These are phyloP conservation scores for Fomitopsis betulina DNA, from an alignment of 1,284 basidiomycete genomes.

Conservation along the genomic window DNA sequence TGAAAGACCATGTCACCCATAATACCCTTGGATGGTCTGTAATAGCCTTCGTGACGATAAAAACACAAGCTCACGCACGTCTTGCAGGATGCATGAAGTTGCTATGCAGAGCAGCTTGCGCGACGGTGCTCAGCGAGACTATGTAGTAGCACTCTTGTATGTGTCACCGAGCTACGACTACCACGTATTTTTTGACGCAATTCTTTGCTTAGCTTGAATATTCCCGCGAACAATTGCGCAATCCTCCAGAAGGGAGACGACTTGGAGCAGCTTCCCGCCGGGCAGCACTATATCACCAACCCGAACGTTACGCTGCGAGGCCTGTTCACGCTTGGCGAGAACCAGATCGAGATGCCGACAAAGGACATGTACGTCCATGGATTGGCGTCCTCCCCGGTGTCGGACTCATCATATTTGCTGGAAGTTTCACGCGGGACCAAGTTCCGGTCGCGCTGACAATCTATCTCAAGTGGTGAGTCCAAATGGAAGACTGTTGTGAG, in stretches of 20 bases:
- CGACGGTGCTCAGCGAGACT: conserved; percentile 44
- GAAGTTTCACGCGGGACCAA: conserved; percentile 76
- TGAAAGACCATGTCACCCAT: conserved; percentile 61
- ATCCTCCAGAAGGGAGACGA: conserved; percentile 79
- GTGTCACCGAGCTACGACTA: conserved; percentile 17
- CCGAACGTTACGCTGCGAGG: conserved; percentile 76
- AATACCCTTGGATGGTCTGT: conserved; percentile 51
- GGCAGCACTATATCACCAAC: conserved; percentile 78
- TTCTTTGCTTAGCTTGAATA: conserved; percentile 51
- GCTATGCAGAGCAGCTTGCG: conserved; percentile 61
- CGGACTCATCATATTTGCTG: background rate
- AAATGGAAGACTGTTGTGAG: background rate
- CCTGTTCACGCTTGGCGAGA: conserved; percentile 73
- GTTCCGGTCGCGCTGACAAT: conserved; percentile 79
- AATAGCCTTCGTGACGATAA: background rate
- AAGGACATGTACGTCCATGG: conserved; percentile 63
- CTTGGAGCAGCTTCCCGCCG: conserved; percentile 68
- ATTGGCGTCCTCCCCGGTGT: background rate
- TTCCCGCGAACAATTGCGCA: conserved; percentile 80
- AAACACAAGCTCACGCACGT: background rate
- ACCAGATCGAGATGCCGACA: conserved; percentile 79
- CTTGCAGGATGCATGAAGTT: conserved; percentile 58
- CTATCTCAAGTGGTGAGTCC: conserved; percentile 65
- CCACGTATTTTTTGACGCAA: background rate
- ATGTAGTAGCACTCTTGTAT: conserved; percentile 73